Base-by-base conservation (phyloP, 192 early-diverging fungal genomes). In the Coemansia umbellata region DNA sequence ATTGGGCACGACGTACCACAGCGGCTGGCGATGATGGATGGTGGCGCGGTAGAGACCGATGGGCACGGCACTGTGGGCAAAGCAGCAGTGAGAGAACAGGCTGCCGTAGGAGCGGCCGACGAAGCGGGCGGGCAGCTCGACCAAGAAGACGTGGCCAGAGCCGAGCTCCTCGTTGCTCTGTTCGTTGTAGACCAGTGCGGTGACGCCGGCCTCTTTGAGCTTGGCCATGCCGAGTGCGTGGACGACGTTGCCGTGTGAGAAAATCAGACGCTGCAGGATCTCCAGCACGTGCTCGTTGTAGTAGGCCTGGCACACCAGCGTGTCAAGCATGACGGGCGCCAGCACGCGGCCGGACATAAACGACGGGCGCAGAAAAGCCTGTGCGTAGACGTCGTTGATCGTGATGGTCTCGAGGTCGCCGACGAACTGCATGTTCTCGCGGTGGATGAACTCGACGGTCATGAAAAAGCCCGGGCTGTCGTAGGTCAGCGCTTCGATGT, bases 351-450 rank as follows among this genome's bases (percentile, higher is more conserved):
- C 88, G 2, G 79, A 79, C 67, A 85, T 84, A 51, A 88, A 90
- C 21, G 81, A 75, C 10, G 86, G 86, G 18, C 83, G 63, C 48
- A 87, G 51, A 37, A 87, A 67, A 33, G 78, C 80, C 60, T 86
- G 85, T 8, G 78, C 86, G 26, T 74, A 76, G 22, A 83, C 64
- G 36, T 82, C 81, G 48, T 80, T 66, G 57, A 76, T 78, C 24
- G 66, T 68, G n/a, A 80, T 60, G 3, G 78, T 75, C 50, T 81
- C 81, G 18, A 74, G 79, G 39, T 84, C 78, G 22, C 88, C 87
- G 33, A 90, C 80, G 54, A 88, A 82, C 69, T 90, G 87, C 74
- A 87, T 85, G 58, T 85, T 88, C 56, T 90, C 82, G 60, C 69
- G 72, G 55, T 87, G 80, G 40, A 84, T 72, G 57, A 87, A 87